Conservation (phyloP, 306 rosid species). For the Malus orientalis region DNA sequence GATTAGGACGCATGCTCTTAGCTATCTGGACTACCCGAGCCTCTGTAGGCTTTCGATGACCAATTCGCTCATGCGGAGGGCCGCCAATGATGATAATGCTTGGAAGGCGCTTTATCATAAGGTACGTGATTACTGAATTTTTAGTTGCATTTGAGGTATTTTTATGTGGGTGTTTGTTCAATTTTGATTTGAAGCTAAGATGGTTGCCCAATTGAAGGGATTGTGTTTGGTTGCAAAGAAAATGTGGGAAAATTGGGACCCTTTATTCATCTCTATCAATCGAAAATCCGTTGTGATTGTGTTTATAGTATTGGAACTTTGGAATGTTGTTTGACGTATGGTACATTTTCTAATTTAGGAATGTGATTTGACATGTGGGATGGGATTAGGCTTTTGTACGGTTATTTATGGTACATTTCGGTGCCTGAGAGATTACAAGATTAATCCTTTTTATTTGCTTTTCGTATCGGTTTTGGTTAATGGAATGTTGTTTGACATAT, state of each 20-base stretch:
- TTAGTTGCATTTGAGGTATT: background rate
- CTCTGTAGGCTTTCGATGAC: conserved; percentile 96
- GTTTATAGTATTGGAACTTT: background rate
- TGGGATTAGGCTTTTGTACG: background rate
- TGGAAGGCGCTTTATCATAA: conserved; percentile 98
- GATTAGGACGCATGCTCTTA: conserved; percentile 92
- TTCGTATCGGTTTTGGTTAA: background rate
- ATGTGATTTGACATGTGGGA: background rate
- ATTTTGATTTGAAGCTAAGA: background rate
- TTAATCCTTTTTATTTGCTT: background rate
- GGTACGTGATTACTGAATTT: conserved; percentile 27
- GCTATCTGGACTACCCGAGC: conserved; percentile 95
- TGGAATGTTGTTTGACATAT: background rate
- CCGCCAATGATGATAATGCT: conserved; percentile 95
- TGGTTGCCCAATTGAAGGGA: background rate
- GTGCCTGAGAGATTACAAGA: background rate
- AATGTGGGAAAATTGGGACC: background rate
- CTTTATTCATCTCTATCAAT: background rate
- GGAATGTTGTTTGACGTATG: background rate
- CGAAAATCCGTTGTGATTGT: background rate
- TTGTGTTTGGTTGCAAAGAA: background rate
- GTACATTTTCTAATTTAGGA: background rate
- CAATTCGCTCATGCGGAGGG: conserved; percentile 86
- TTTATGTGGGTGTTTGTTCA: background rate
- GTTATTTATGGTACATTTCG: background rate